Evolutionary conservation across 2,329 filamentous ascomycete species (phyloP), one percentile per base, ranked within the genome.

Genomic region (Aspergillus sp.): DNA sequence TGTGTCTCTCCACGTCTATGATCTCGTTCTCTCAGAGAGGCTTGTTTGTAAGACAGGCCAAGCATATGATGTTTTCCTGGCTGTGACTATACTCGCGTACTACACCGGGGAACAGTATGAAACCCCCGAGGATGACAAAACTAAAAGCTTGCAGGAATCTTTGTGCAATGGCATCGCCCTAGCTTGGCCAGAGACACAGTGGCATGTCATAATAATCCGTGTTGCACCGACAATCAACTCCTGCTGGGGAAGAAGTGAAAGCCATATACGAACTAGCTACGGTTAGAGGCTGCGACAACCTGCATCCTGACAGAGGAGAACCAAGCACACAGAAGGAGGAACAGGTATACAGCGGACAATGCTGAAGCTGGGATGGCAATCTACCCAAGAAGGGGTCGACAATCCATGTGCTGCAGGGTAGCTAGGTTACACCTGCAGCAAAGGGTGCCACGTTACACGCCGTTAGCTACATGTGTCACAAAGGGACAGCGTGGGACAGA

Each of bases 391-490:
- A 13, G 5, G 32, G 11, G 10, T 13, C 13, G 32, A 36, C 32
- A 15, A 36, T 36, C 32, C 32, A 36, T 36, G 32, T 42, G n/a
- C 39, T 19, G 15, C 39, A 42, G 15, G n/a, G 39, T 42, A 42
- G 39, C 15, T 19, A 42, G 39, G 15, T 42, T 42, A 42, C 39
- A 42, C 39, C 39, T 19, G 39, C 39, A 17, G 39, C 21, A 5
- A 64, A 54, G 53, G 41, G 21, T 8, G 27, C 19, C 17, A 25
- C 38, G 21, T 44, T 57, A n/a, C 55, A 63, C 39, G 27, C 44
- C 15, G 15, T 47, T 42, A 36, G 32, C 32, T 36, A 5, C 32
- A 36, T 13, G 32, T 15, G 32, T 36, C 32, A 2, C 32, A 13
- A 15, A 13, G 11, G 32, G 32, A 36, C 11, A 15, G 32, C 32